Evolutionary conservation across 768 basidiomycete genomes (phyloP).

Genomic region (Chlorophyllum brunneum): DNA sequence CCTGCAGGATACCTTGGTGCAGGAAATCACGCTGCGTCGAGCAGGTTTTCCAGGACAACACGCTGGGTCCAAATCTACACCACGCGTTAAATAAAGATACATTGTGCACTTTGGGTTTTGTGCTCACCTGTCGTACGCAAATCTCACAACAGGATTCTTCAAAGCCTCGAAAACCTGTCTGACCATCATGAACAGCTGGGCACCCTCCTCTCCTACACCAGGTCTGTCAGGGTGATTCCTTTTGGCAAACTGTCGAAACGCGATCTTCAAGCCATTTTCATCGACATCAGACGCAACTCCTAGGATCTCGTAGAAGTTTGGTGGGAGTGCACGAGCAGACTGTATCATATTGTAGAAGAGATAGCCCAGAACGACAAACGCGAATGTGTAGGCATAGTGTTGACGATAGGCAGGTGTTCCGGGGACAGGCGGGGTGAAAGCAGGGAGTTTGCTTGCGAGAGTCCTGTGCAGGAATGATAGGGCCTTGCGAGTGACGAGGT

Average conservation of each 20-base stretch:
- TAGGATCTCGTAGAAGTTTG: constrained; percentile 80
- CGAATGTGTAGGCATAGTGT: constrained; percentile 64
- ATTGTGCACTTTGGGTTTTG: background rate
- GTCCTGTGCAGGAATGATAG: constrained; percentile 38
- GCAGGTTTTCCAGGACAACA: constrained; percentile 59
- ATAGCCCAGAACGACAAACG: constrained; percentile 61
- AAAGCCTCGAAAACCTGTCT: constrained; percentile 76
- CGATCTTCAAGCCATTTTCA: constrained; percentile 61
- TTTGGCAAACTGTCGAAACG: constrained; percentile 73
- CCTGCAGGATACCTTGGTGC: constrained; percentile 55
- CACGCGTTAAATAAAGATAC: background rate
- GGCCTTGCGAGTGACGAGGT: constrained; percentile 50
- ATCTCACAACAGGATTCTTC: constrained; percentile 71
- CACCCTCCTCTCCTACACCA: constrained; percentile 50
- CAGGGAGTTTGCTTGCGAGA: constrained; percentile 17
- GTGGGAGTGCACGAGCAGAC: constrained; percentile 50
- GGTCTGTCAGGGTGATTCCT: constrained; percentile 75
- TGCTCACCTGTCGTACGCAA: constrained; percentile 83
- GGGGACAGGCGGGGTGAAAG: constrained; percentile 31
- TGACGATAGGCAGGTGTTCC: constrained; percentile 43
- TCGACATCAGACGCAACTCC: constrained; percentile 60
- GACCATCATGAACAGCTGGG: constrained; percentile 63
- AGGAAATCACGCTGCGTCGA: constrained; percentile 70
- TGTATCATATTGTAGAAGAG: constrained; percentile 62
- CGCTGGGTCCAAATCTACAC: constrained; percentile 78